These are phyloP conservation scores for Stereocaulon alpinum DNA, from an alignment of 495 filamentous ascomycete genomes.

Conservation along the genomic window DNA sequence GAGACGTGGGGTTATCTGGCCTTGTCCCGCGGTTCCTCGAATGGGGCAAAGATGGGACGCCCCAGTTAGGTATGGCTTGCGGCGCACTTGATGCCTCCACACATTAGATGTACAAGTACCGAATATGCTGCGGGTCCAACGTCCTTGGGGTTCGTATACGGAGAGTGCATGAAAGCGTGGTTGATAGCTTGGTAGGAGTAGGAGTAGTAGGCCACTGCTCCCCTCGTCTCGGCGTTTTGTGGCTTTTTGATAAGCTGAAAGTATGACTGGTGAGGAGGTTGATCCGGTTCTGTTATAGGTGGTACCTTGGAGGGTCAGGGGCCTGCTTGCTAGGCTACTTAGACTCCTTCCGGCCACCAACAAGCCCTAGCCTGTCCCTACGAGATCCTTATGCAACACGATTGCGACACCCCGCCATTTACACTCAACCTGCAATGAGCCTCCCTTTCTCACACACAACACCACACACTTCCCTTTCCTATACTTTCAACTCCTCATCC, in stretches of 20 bases:
- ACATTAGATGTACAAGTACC: too few species aligned
- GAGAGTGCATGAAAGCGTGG: background rate
- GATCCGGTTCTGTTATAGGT: background rate
- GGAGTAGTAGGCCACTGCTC: background rate
- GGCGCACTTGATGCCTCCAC: too few species aligned
- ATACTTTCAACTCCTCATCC: background rate
- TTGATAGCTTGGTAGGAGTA: too few species aligned
- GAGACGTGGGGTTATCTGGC: background rate
- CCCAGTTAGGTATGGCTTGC: background rate
- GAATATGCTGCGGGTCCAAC: too few species aligned
- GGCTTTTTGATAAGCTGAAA: background rate
- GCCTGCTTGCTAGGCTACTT: background rate
- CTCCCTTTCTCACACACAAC: background rate
- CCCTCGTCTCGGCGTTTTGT: background rate
- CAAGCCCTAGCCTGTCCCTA: slow-evolving; percentile 2
- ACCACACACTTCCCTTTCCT: background rate
- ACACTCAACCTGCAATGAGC: background rate
- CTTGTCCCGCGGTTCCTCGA: slow-evolving; percentile 6
- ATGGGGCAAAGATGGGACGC: background rate
- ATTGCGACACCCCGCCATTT: slow-evolving; percentile 19
- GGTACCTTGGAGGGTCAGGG: slow-evolving; percentile 4
- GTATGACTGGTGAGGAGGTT: slow-evolving; percentile 1
- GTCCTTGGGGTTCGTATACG: background rate
- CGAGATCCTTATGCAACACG: slow-evolving; percentile 15
- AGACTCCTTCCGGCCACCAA: slow-evolving; percentile 11